Base-by-base conservation (phyloP, 2,329 filamentous ascomycete species). In the Knufia fluminis region DNA sequence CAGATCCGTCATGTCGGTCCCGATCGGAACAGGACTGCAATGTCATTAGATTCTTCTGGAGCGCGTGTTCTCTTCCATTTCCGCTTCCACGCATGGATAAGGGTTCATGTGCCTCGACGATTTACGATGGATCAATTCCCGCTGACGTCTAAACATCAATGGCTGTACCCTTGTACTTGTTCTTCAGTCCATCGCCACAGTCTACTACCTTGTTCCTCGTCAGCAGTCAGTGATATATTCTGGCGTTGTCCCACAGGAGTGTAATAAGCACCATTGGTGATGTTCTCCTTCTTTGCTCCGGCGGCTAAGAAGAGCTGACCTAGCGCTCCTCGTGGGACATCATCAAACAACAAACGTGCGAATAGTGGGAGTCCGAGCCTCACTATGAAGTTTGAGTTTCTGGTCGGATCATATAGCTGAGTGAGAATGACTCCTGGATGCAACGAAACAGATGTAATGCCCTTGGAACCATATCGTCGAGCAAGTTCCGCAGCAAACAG, bases 381-480 rank as follows among this genome's bases (percentile, higher is more conserved):
- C 16, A 63, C 51, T 1, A 63, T 2, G 0, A 53, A 20, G 35
- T 62, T 62, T 0, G 57, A 51, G 9, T 60, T 51, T 35, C 59
- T 62, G 2, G 61, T 56, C 6, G 65, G 55, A 4, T 59, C 52
- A 46, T 69, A 71, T n/a, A 72, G 47, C 7, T 65, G 62, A 38
- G 67, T 72, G 3, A 62, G 52, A 31, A 72, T 68, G 2, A 68
- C 59, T 1, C 75, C 75, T 0, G 75, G 75, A 48, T 78, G 75
- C 1, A 78, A 57, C 0, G 71, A 67, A 8, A 77, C 65, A 19
- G 68, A 66, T 19, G 64, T 66, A 33, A 59, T 42, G 19, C 23
- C 28, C 1, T 75, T 62, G 16, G 65, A 55, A 0, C 71, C 71
- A 48, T 71, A 65, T 1, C 69, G 67, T 4, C 68, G 65, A 2